phyloP scores from a whole-genome alignment of 2,329 filamentous ascomycete genomes.

The Pseudocercospora vitis region DNA sequence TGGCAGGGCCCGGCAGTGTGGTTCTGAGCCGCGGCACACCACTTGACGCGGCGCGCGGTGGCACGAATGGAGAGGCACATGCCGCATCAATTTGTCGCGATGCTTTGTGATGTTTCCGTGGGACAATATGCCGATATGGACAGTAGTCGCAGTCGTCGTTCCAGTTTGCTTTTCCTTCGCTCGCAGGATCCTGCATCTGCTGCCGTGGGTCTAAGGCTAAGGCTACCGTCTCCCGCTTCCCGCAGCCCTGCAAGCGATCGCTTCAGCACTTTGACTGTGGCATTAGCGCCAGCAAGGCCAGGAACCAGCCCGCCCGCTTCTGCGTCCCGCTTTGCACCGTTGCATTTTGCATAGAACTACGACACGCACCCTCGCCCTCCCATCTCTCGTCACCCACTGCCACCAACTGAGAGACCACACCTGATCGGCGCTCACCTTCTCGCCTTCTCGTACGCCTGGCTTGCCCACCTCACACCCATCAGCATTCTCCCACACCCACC shows the following conservation, averaged over 20 bases:
- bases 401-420: too few relatives aligned
- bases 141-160: too few relatives aligned
- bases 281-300: conserved; percentile 1
- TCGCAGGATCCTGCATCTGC: neutral
- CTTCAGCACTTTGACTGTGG: conserved; percentile 7
- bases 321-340: neutral
- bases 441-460: neutral
- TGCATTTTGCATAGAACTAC: neutral
- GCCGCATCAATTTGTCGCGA: conserved; percentile 11
- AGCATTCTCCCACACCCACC: neutral
- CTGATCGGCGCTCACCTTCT: neutral
- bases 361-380: neutral
- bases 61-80: conserved; percentile 13
- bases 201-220: neutral
- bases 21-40: conserved; percentile 5
- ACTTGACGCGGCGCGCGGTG: conserved; percentile 5
- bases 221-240: too few relatives aligned
- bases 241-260: conserved; percentile 13
- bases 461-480: too few relatives aligned
- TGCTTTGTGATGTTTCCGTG: conserved; percentile 7
- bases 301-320: neutral
- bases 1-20: conserved; percentile 2
- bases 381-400: neutral
- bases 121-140: neutral
- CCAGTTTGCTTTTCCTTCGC: conserved; percentile 9